A percentile compares a stretch with the other conserved stretches of the same genome.
These are phyloP conservation scores for Calonectria hongkongensis DNA, from an alignment of 2,329 filamentous ascomycete genomes.

Conservation along the genomic window DNA sequence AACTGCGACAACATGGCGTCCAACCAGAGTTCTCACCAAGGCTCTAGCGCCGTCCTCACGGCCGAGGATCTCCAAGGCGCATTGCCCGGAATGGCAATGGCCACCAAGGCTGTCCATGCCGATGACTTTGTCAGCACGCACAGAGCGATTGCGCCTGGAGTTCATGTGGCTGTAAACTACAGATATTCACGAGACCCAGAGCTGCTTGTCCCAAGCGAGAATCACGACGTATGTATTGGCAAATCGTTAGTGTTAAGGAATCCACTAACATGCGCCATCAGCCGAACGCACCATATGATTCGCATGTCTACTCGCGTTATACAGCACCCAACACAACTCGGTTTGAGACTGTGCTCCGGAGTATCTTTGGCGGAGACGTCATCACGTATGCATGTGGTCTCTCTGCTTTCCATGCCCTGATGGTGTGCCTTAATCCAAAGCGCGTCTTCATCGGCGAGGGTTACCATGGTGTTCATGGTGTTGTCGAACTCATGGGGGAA, in stretches of 20 bases:
- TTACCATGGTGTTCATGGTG: slow-evolving; percentile 6
- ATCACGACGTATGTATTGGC: background rate
- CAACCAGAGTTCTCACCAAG: background rate
- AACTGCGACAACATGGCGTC: background rate
- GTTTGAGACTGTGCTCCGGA: slow-evolving; percentile 4
- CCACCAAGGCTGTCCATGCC: slow-evolving; percentile 12
- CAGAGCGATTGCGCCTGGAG: background rate
- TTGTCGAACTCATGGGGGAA: slow-evolving; percentile 13
- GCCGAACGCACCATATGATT: slow-evolving; percentile 12
- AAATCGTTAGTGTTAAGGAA: background rate
- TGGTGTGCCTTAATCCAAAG: slow-evolving; percentile 5
- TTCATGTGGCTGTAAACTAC: slow-evolving; percentile 5
- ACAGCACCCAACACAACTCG: slow-evolving; percentile 8
- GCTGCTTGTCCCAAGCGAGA: slow-evolving; percentile 1
- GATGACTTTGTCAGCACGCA: slow-evolving; percentile 3
- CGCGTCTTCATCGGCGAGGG: background rate
- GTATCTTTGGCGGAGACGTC: background rate
- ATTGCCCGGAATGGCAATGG: background rate
- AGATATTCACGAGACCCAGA: slow-evolving; percentile 7
- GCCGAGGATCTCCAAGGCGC: background rate
- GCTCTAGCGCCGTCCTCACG: background rate
- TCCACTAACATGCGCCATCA: background rate
- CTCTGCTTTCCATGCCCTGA: slow-evolving; percentile 2
- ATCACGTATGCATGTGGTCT: background rate
- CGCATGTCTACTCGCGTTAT: slow-evolving; percentile 9